Evolutionary conservation across 306 rosid species (phyloP), one percentile per base, ranked within the genome.

Genomic region (Sechiopsis laciniata): DNA sequence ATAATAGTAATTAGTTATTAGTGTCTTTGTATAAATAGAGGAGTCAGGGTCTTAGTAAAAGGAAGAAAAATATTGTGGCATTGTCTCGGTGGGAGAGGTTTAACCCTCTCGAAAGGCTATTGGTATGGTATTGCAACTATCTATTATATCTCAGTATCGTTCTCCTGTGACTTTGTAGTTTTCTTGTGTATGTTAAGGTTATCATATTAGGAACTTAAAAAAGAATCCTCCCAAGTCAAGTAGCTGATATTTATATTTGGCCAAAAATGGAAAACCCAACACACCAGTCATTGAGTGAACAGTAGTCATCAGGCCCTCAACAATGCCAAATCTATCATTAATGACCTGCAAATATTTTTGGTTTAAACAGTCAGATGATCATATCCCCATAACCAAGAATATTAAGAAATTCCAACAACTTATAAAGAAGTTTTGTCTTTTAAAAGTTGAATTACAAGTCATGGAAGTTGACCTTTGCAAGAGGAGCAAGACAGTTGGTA

Each of bases 221-320:
- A 40, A 2, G 5, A 66, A 42, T 5, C 35, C 55, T 6, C 72
- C 45, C 10, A 42, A 2, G 32, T 64, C n/a, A 40, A 37, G 52
- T 40, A 37, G 52, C 29, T 37, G 0, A 11, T 10, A 66, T 19
- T 32, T 19, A 42, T 17, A 12, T 19, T 66, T 17, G 17, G 37
- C 73, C 5, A 50, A 21, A 21, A 2, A 20, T 21, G 20, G 56
- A 19, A 37, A 5, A 56, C 79, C 13, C 66, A 90, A 55, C 81
- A 9, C 63, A 90, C 98, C 98, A 22, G 99, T 95, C 80, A 87
- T 95, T 74, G 97, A 68, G 58, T 95, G 99, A 48, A 95, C 95
- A 2, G 97, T 81, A 79, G 97, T 91, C 99, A 95, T 95, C 48
- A 95, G 96, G 83, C 95, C 99, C 90, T 95, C 99, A 8, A 84